Base-by-base conservation (phyloP, 2,329 filamentous ascomycete species). In the Botrytis medusae region DNA sequence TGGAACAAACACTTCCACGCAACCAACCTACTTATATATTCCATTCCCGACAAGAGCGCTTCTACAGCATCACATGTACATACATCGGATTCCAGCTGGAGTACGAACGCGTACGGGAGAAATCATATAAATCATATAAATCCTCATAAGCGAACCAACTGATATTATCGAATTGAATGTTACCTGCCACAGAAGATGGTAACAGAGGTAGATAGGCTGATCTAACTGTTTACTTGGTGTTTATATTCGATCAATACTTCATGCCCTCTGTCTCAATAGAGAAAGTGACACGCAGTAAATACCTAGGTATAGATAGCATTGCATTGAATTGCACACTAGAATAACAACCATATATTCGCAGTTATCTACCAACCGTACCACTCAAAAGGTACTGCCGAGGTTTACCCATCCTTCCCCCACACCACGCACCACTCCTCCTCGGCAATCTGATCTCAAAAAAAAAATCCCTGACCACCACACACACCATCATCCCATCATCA, bases 71-170 rank as follows among this genome's bases (percentile, higher is more conserved):
- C 48, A 51, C 48, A 25, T 51, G 25, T 51, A 25, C 22, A 25
- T 2, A 25, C 4, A 16, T 51, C 25, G 5, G n/a, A 51, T 51
- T 51, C n/a, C 48, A 51, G 48, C 48, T 51, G 25, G n/a, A 51
- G 0, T n/a, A n/a, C 25, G 2, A n/a, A 25, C 48, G 25, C 12
- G 1, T 25, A 10, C 48, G 25, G 48, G 12, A 14, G 6, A 2
- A 25, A 25, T 25, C 46, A 51, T 4, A 5, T n/a, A n/a, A n/a
- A n/a, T n/a, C n/a, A n/a, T 4, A 10, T 25, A 14, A 14, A n/a
- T n/a, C 25, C 22, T 12, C 25, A 2, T 0, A 16, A 1, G 25
- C 48, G 25, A 51, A n/a, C 10, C 12, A 0, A 7, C 25, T 2
- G 10, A 51, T n/a, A 51, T n/a, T 5, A n/a, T n/a, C 4, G 48